phyloP scores from a whole-genome alignment of 2,329 filamentous ascomycete species.

The Fusarium globosum region DNA sequence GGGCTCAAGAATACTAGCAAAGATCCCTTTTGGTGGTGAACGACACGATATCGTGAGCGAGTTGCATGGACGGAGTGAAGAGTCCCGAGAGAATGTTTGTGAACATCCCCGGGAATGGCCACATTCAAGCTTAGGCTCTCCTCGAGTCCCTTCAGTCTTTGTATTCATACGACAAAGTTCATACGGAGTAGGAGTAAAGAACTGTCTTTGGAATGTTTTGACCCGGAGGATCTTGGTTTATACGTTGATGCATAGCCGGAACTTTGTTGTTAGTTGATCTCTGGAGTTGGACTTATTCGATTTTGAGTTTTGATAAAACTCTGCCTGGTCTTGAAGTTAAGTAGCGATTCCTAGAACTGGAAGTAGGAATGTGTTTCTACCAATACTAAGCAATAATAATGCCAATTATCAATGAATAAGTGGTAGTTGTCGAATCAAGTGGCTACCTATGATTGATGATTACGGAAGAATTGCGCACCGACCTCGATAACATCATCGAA shows the following conservation, averaged over 20 bases:
- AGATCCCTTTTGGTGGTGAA: slow-evolving; percentile 16
- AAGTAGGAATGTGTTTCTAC: neutral
- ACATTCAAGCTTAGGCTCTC: neutral
- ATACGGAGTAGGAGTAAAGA: neutral
- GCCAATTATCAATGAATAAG: neutral
- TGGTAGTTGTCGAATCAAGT: neutral
- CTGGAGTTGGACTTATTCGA: neutral
- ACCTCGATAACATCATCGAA: slow-evolving; percentile 33
- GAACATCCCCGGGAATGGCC: neutral
- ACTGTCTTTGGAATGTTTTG: neutral
- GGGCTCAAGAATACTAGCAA: slow-evolving; percentile 6
- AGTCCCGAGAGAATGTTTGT: neutral
- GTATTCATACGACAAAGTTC: neutral
- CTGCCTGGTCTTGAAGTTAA: neutral
- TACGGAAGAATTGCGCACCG: slow-evolving; percentile 44
- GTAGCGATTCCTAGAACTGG: neutral
- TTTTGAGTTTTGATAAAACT: neutral
- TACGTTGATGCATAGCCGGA: neutral
- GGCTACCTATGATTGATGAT: neutral
- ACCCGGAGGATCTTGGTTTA: neutral
- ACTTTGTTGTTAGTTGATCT: neutral
- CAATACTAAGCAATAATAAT: neutral
- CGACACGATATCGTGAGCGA: neutral
- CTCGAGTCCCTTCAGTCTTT: neutral
- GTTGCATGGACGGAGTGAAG: neutral